A percentile compares a stretch with the other conserved stretches of the same genome.
Conservation (phyloP, 1,284 basidiomycete genomes). For the Tilletia indica region DNA sequence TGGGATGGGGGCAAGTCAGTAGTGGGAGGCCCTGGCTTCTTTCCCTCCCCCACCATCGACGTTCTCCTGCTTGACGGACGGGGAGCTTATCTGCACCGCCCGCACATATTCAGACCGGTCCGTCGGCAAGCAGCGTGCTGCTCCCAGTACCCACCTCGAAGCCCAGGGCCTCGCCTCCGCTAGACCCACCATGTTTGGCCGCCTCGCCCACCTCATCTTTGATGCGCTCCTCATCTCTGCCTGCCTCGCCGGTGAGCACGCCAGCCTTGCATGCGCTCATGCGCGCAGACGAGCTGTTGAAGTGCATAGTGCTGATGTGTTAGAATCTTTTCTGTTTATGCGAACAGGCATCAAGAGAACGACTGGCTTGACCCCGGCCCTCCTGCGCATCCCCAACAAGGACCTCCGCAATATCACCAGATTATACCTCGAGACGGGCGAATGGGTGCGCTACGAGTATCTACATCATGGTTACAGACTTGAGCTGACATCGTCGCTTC, state of each 20-base stretch:
- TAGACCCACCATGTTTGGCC: constrained; percentile 44
- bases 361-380: constrained; percentile 47
- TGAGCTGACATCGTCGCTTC: not conserved
- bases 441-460: constrained; percentile 44
- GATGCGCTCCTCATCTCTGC: constrained; percentile 53
- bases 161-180: too few relatives aligned
- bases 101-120: too few relatives aligned
- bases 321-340: not conserved
- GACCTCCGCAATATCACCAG: constrained; percentile 49
- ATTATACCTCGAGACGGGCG: constrained; percentile 52
- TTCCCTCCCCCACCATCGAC: too few relatives aligned
- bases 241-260: constrained; percentile 33
- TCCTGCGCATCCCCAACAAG: constrained; percentile 45
- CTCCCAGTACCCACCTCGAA: too few relatives aligned
- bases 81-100: too few relatives aligned
- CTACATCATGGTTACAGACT: not conserved
- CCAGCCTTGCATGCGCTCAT: not conserved
- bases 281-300: too few relatives aligned
- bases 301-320: not conserved
- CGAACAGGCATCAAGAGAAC: constrained; percentile 48
- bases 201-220: constrained; percentile 47
- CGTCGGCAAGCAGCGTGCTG: too few relatives aligned
- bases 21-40: too few relatives aligned
- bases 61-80: too few relatives aligned
- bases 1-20: too few relatives aligned